Evolutionary conservation across 2,329 filamentous ascomycete genomes (phyloP).

Genomic region (Alternaria postmessia): DNA sequence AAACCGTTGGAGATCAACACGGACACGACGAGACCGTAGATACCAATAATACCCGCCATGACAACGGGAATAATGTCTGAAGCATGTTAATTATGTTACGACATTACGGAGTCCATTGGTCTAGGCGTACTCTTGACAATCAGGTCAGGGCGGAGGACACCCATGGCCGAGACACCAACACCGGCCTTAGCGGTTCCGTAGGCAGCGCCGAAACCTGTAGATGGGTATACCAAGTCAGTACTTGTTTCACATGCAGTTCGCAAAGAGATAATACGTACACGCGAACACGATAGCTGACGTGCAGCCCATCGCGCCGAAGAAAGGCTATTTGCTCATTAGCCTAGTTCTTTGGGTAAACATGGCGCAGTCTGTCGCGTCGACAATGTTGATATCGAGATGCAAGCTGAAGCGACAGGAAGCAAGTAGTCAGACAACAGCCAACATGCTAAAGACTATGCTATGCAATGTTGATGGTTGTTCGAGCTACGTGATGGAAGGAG

Average conservation of each 20-base stretch:
- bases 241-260: no score
- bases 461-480: not conserved
- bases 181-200: slow-evolving; percentile 99
- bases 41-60: slow-evolving; percentile 99
- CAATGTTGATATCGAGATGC: no score
- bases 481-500: slow-evolving; percentile 18
- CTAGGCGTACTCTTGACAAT: slow-evolving; percentile 93
- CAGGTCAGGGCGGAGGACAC: slow-evolving; percentile 95
- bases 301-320: slow-evolving; percentile 98
- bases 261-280: slow-evolving; percentile 55
- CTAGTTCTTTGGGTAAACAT: slow-evolving; percentile 8
- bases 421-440: no score
- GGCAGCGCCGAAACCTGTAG: slow-evolving; percentile 76
- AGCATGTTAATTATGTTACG: slow-evolving; percentile 19
- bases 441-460: no score
- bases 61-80: slow-evolving; percentile 98
- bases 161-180: slow-evolving; percentile 98
- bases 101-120: not conserved
- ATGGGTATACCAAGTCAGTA: no score
- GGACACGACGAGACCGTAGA: slow-evolving; percentile 70
- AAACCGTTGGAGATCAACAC: slow-evolving; percentile 64
- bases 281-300: slow-evolving; percentile 95
- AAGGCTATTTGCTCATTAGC: slow-evolving; percentile 66
- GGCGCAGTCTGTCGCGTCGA: slow-evolving; percentile 14
- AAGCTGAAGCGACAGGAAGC: no score